Conservation (phyloP, 2,329 filamentous ascomycete genomes). For the Penicillium oxalicum region DNA sequence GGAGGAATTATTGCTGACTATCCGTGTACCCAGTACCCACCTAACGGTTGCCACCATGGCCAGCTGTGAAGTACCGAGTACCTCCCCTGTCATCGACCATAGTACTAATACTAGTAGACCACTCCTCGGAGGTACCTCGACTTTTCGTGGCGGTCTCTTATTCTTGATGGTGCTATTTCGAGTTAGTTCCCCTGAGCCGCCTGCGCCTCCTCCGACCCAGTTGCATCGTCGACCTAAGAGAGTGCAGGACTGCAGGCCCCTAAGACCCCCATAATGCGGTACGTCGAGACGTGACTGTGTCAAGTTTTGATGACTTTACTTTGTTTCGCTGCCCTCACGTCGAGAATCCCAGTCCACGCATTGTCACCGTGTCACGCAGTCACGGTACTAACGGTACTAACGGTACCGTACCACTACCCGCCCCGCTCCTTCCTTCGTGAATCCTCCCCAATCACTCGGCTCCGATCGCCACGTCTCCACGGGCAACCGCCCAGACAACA, state of each 20-base stretch:
- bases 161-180: neutral
- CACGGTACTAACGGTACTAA: neutral
- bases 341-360: too few species aligned
- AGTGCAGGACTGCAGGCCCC: too few species aligned
- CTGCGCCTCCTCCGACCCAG: too few species aligned
- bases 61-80: conserved; percentile 12
- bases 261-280: too few species aligned
- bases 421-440: neutral
- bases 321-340: too few species aligned
- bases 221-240: too few species aligned
- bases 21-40: conserved; percentile 10
- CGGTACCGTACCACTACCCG: conserved; percentile 8
- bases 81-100: neutral
- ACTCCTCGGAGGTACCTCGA: neutral
- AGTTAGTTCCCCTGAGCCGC: neutral
- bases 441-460: conserved; percentile 16
- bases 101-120: too few species aligned
- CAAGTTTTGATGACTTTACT: too few species aligned
- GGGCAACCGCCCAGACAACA: conserved; percentile 29
- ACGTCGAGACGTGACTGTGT: too few species aligned
- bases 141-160: neutral
- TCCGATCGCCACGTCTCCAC: conserved; percentile 30
- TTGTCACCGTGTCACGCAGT: neutral
- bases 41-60: conserved; percentile 2
- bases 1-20: conserved; percentile 13